Evolutionary conservation across 2,329 filamentous ascomycete species (phyloP), one percentile per base, ranked within the genome.

Genomic region (Claviceps arundinis): DNA sequence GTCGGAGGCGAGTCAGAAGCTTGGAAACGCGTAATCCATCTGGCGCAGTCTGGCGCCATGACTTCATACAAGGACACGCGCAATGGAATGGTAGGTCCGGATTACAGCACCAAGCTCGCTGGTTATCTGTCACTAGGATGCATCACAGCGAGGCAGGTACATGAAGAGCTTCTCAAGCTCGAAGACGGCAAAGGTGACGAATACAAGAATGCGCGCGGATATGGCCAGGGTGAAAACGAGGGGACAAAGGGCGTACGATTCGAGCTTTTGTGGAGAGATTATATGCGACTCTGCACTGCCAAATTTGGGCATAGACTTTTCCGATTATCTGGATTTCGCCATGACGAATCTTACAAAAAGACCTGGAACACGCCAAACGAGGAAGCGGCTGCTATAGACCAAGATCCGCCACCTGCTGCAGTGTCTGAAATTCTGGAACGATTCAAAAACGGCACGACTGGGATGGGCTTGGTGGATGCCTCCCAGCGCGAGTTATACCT

Each of bases 241-340:
- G 85, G 87, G 0, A 89, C 84, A 0, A 76, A 76, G 37, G 77
- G 74, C 0, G 75, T 91, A 1, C 78, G 87, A 0, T 83, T 87
- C 52, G 85, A 91, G 61, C 70, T 93, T 0, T 65, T 91, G 0
- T 89, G 84, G 86, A 72, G 87, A 42, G 87, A 91, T 60, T 91
- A 90, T 60, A 89, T 91, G 82, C 75, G 84, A 1, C 74, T 91
- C 0, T 88, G 84, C 61, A 82, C 80, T 5, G 74, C 76, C 37
- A 90, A 90, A 59, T 89, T 86, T 56, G 77, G 78, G 0, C 61
- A 65, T 16, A 77, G 76, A 22, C 73, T 91, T 4, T 91, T 88
- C 62, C 68, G 70, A 13, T 65, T 83, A 1, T 72, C 75, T 4
- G 87, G 87, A 0, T 87, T 88, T 58, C 75, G 77, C 16, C 65